Evolutionary conservation across 139 green algal genomes (phyloP).

Genomic region (Gonium pectorale): DNA sequence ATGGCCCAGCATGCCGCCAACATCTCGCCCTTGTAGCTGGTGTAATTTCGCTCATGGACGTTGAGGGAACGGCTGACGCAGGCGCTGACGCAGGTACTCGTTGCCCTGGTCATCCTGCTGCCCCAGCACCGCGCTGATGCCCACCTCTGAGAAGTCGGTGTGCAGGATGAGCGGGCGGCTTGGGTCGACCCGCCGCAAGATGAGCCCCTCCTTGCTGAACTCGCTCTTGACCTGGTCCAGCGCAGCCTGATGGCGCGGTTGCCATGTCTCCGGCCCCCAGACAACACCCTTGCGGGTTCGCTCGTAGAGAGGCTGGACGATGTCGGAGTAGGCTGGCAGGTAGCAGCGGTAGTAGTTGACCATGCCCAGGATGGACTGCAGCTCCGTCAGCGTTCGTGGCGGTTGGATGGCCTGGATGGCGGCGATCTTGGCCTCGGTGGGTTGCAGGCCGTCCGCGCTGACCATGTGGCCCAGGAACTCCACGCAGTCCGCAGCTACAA

Average conservation of each 20-base stretch:
- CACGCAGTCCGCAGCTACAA: conserved; percentile 26
- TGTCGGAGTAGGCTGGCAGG: neutral
- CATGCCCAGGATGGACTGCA: neutral
- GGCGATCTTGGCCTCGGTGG: neutral
- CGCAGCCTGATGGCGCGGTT: no score
- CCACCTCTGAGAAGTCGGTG: conserved; percentile 7
- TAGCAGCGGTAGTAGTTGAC: conserved; percentile 22
- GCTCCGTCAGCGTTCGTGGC: neutral
- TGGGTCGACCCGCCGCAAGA: neutral
- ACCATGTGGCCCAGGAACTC: conserved; percentile 62
- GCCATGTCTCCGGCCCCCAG: no score
- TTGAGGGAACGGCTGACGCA: conserved; percentile 47
- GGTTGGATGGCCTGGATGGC: no score
- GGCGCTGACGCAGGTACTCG: conserved; percentile 52
- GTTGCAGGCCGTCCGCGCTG: conserved; percentile 13
- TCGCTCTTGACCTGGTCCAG: conserved; percentile 37
- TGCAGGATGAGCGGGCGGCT: neutral
- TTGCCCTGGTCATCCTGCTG: conserved; percentile 40
- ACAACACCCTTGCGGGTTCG: neutral
- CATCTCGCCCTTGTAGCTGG: conserved; percentile 51
- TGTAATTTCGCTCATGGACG: conserved; percentile 38
- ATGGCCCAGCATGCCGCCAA: conserved; percentile 49
- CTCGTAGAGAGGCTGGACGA: neutral
- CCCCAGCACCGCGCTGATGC: conserved; percentile 55
- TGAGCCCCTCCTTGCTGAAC: neutral